phyloP scores from a whole-genome alignment of 306 rosid species.

The Canavalia gladiata region DNA sequence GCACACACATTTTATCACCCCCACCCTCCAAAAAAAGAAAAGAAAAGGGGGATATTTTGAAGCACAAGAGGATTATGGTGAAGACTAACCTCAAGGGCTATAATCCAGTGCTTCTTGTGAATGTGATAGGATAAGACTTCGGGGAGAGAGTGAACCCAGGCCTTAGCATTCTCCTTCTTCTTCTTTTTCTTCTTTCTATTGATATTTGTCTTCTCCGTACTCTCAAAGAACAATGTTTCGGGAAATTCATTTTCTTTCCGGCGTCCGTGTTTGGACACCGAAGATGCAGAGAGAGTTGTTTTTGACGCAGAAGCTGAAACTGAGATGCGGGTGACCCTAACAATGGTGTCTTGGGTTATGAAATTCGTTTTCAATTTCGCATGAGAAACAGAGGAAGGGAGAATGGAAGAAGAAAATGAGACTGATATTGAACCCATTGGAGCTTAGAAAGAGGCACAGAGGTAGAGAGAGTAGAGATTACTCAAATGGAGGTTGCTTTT shows the following conservation, averaged over 20 bases:
- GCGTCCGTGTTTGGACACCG: conserved; percentile 51
- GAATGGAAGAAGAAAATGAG: conserved; percentile 67
- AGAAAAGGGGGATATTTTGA: not conserved
- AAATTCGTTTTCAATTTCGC: conserved; percentile 27
- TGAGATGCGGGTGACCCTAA: conserved; percentile 51
- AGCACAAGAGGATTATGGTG: not conserved
- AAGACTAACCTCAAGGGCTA: conserved; percentile 71
- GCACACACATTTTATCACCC: not conserved
- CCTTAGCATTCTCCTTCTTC: conserved; percentile 63
- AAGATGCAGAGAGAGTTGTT: conserved; percentile 40
- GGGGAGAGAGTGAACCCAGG: conserved; percentile 79
- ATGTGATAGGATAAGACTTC: conserved; percentile 68
- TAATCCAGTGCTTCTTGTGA: conserved; percentile 73
- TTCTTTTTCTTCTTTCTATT: conserved; percentile 70
- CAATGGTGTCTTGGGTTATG: conserved; percentile 39
- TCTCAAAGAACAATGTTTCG: conserved; percentile 46
- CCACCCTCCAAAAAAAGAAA: not conserved
- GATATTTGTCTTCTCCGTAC: conserved; percentile 50
- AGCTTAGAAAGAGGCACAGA: too few relatives aligned
- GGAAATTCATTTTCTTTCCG: conserved; percentile 76
- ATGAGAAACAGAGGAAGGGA: conserved; percentile 44
- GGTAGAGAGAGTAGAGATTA: too few relatives aligned
- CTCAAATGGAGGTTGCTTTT: too few relatives aligned
- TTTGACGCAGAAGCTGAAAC: conserved; percentile 54
- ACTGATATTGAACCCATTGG: conserved; percentile 61